Percentiles rank a stretch among this genome's conserved stretches.
phyloP scores from a whole-genome alignment of 2,329 filamentous ascomycete species.

The Fusarium brachygibbosum region DNA sequence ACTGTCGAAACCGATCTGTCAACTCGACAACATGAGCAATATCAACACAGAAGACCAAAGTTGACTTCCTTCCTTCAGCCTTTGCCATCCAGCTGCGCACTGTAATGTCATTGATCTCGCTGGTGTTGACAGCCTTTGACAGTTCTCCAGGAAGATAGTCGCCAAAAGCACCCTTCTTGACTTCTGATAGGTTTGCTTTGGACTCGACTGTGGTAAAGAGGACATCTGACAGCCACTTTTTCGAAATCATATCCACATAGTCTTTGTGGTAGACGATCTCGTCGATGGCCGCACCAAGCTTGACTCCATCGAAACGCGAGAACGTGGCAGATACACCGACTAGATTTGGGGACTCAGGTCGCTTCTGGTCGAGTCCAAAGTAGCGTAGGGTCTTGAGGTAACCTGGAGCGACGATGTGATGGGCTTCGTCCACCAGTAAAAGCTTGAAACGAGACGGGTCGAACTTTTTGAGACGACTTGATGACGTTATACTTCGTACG shows the following conservation, averaged over 20 bases:
- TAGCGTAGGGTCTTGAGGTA: slow-evolving; percentile 84
- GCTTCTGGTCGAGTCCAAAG: slow-evolving; percentile 75
- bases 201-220: slow-evolving; percentile 93
- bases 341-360: slow-evolving; percentile 68
- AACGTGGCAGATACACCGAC: slow-evolving; percentile 91
- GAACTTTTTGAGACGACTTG: slow-evolving; percentile 84
- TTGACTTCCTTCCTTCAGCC: slow-evolving; percentile 80
- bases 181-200: slow-evolving; percentile 80
- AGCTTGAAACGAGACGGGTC: slow-evolving; percentile 86
- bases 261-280: slow-evolving; percentile 95
- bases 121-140: slow-evolving; percentile 85
- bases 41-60: slow-evolving; percentile 94
- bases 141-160: slow-evolving; percentile 87
- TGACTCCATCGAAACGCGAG: slow-evolving; percentile 84
- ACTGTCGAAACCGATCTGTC: slow-evolving; percentile 79
- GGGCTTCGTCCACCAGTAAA: slow-evolving; percentile 93
- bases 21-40: slow-evolving; percentile 82
- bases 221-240: slow-evolving; percentile 93
- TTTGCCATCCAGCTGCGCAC: slow-evolving; percentile 88
- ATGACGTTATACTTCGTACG: slow-evolving; percentile 84
- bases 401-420: slow-evolving; percentile 89
- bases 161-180: slow-evolving; percentile 71
- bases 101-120: slow-evolving; percentile 83
- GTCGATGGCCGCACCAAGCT: slow-evolving; percentile 86
- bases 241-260: slow-evolving; percentile 77